Conservation (phyloP, 225 moss, liverwort and hornwort species). For the Anthoceros angustus region DNA sequence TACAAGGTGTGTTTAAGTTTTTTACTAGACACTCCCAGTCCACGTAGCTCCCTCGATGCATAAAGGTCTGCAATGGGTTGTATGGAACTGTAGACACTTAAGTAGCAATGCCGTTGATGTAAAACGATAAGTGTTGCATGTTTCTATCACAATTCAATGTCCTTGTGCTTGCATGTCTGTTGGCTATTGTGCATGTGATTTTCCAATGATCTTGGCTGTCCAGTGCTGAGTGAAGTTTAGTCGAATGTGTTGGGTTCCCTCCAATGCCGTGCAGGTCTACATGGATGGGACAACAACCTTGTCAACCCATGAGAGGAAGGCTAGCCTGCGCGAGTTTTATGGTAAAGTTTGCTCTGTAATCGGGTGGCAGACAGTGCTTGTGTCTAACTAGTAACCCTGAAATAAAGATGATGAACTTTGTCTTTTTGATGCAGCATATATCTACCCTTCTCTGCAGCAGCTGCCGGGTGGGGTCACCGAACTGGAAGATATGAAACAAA, state of each 20-base stretch:
- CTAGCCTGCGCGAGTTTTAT: conserved; percentile 88
- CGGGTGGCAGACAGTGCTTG: background rate
- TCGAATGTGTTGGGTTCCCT: conserved; percentile 8
- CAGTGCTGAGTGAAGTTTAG: background rate
- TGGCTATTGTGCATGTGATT: no score
- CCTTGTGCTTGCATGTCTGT: no score
- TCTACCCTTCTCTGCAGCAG: conserved; percentile 93
- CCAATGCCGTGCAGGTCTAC: conserved; percentile 62
- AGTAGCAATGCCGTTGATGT: no score
- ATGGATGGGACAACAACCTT: conserved; percentile 93
- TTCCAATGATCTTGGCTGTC: no score
- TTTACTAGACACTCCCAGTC: no score
- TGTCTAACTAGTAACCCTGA: no score
- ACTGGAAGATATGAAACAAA: conserved; percentile 91
- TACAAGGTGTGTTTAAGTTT: background rate
- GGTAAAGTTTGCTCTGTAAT: conserved; percentile 23
- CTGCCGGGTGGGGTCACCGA: conserved; percentile 85
- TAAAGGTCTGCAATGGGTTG: no score
- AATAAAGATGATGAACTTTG: background rate
- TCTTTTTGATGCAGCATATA: conserved; percentile 44
- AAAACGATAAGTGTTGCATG: no score
- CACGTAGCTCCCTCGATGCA: no score
- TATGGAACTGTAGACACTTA: no score
- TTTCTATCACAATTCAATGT: no score
- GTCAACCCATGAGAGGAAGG: conserved; percentile 94